Base-by-base conservation (phyloP, 2,329 filamentous ascomycete genomes). In the Pseudogymnoascus sp. region DNA sequence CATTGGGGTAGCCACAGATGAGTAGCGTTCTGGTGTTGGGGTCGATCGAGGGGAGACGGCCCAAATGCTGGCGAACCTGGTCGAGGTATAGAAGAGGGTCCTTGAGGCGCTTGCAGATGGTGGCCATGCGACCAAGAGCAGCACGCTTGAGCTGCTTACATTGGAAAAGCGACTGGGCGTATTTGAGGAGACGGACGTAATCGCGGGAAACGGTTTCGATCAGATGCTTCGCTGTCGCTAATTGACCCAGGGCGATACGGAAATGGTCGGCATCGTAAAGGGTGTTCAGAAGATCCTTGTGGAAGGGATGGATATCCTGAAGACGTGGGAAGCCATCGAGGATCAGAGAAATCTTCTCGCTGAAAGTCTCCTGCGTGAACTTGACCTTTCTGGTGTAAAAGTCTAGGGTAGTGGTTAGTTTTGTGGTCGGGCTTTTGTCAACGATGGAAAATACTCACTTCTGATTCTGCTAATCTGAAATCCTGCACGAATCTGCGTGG, bases 341-440 rank as follows among this genome's bases (percentile, higher is more conserved):
- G 72, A 97, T 97, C 65, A 88, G 85, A 69, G 86, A 86, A 69
- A 99, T 87, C 79, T 97, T 97, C 77, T 99, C 95, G 68, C 88
- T 87, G 77, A 97, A 97, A 43, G 93, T 97, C 79, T 99, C 95
- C 74, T 93, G 88, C 5, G 95, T 97, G 79, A 92, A 99, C 79
- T 97, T 97, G 83, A 97, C 93, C 79, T 97, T 97, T 76, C 95
- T 84, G 53, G 93, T 97, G 78, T 97, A 97, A 80, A 97, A 97
- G 60, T 86, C 89, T 88, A 68, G 5, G 37, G 25, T n/a, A n/a
- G 34, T 42, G 11, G 63, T 69, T 60, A 73, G 65, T 63, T 61
- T 61, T 66, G 28, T 16, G 60, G 40, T n/a, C 5, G 62, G 9
- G 11, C 16, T 34, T 6, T 21, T 34, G 49, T 56, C 49, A 28